phyloP scores from a whole-genome alignment of 306 rosid species.

The Gastrolobium bilobum region DNA sequence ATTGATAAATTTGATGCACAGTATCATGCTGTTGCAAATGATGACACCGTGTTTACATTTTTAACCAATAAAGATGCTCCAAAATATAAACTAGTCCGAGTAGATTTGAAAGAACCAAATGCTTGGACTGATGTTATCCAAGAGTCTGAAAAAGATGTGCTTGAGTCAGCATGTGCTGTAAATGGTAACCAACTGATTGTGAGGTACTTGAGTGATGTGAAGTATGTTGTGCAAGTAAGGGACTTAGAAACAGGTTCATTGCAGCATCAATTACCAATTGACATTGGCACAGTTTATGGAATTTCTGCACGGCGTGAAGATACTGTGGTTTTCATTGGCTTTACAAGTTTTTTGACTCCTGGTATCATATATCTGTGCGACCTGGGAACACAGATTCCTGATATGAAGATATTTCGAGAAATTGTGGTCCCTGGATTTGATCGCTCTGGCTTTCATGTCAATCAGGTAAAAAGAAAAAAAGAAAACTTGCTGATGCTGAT shows the following conservation, averaged over 20 bases:
- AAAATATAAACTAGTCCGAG: slow-evolving; percentile 81
- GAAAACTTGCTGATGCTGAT: neutral
- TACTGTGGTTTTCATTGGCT: slow-evolving; percentile 67
- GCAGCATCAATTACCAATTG: slow-evolving; percentile 81
- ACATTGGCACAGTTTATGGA: slow-evolving; percentile 82
- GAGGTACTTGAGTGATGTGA: slow-evolving; percentile 93
- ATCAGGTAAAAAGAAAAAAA: slow-evolving; percentile 64
- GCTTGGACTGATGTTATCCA: slow-evolving; percentile 77
- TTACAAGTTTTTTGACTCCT: slow-evolving; percentile 86
- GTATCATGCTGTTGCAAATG: slow-evolving; percentile 78
- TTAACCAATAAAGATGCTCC: slow-evolving; percentile 94
- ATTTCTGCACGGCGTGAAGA: slow-evolving; percentile 87
- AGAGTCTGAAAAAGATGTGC: slow-evolving; percentile 88
- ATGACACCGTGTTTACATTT: slow-evolving; percentile 80
- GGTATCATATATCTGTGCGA: slow-evolving; percentile 88
- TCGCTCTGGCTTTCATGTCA: slow-evolving; percentile 73
- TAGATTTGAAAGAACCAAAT: slow-evolving; percentile 82
- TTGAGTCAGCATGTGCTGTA: slow-evolving; percentile 79
- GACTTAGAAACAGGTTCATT: slow-evolving; percentile 87
- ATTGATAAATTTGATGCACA: slow-evolving; percentile 80
- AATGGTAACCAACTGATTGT: slow-evolving; percentile 81
- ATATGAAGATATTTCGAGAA: slow-evolving; percentile 88
- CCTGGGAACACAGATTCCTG: slow-evolving; percentile 67
- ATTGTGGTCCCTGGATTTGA: slow-evolving; percentile 80
- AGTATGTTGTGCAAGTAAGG: slow-evolving; percentile 83